phyloP scores from a whole-genome alignment of 2,329 filamentous ascomycete species.

The Aureobasidium lini region DNA sequence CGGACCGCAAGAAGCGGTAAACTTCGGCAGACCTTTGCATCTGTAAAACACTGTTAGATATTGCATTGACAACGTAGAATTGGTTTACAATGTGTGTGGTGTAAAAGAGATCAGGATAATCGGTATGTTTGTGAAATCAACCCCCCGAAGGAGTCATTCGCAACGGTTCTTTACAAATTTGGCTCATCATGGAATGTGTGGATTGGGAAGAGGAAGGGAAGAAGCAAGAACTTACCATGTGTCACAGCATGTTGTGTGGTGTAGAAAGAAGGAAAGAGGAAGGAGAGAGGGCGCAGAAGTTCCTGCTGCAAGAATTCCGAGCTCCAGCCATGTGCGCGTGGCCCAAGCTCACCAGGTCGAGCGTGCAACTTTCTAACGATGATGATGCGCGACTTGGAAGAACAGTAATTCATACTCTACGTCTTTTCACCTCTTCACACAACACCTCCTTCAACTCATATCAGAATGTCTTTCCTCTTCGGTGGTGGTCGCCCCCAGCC shows the following conservation, averaged over 20 bases:
- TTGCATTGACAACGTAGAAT: slow-evolving; percentile 34
- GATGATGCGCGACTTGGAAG: slow-evolving; percentile 8
- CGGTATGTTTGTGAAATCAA: slow-evolving; percentile 41
- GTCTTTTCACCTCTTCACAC: neutral
- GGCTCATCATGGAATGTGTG: slow-evolving; percentile 18
- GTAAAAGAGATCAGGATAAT: slow-evolving; percentile 26
- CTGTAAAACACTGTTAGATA: slow-evolving; percentile 18
- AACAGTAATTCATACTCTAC: neutral
- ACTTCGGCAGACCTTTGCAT: slow-evolving; percentile 39
- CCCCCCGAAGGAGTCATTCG: slow-evolving; percentile 52
- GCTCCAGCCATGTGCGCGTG: slow-evolving; percentile 8
- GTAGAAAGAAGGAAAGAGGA: neutral
- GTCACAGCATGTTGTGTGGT: slow-evolving; percentile 9
- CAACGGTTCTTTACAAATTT: slow-evolving; percentile 54
- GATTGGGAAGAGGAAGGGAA: neutral
- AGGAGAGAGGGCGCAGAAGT: neutral
- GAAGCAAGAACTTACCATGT: slow-evolving; percentile 4
- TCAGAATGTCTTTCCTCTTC: slow-evolving; percentile 63
- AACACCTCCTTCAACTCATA: neutral
- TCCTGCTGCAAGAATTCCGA: slow-evolving; percentile 11
- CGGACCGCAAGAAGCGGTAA: slow-evolving; percentile 51
- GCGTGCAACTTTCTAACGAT: slow-evolving; percentile 7
- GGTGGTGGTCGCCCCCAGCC: slow-evolving; percentile 68
- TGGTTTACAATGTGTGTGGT: slow-evolving; percentile 16
- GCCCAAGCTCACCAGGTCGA: slow-evolving; percentile 15